These are phyloP conservation scores for Tolypocladium pustulatum DNA, from an alignment of 2,329 filamentous ascomycete genomes.

Conservation along the genomic window DNA sequence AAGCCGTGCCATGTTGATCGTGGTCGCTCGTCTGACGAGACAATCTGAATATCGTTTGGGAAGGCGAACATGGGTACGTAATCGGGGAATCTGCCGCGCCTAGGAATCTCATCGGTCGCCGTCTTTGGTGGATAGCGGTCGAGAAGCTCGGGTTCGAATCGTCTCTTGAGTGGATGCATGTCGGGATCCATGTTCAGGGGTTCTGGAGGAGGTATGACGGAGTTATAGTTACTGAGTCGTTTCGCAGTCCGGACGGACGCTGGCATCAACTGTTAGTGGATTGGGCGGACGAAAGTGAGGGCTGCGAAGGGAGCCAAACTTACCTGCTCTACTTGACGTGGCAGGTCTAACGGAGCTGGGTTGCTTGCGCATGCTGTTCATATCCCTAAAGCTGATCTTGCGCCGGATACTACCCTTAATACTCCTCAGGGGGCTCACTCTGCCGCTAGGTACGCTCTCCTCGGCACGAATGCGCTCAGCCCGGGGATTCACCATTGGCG, in stretches of 20 bases:
- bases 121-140: slow-evolving; percentile 85
- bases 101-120: slow-evolving; percentile 67
- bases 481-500: slow-evolving; percentile 66
- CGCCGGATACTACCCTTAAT: slow-evolving; percentile 80
- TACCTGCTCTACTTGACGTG: slow-evolving; percentile 37
- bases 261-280: slow-evolving; percentile 29
- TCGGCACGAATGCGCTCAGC: slow-evolving; percentile 74
- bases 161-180: slow-evolving; percentile 90
- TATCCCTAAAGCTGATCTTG: slow-evolving; percentile 85
- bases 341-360: slow-evolving; percentile 65
- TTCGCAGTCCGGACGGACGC: slow-evolving; percentile 67
- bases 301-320: slow-evolving; percentile 8
- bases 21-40: slow-evolving; percentile 87
- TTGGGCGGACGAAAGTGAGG: slow-evolving; percentile 2
- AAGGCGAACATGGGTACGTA: slow-evolving; percentile 99
- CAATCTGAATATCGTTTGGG: slow-evolving; percentile 93
- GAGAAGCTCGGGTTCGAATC: slow-evolving; percentile 91
- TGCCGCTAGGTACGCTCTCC: slow-evolving; percentile 44
- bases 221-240: slow-evolving; percentile 94
- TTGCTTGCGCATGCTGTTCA: slow-evolving; percentile 89
- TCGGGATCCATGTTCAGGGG: slow-evolving; percentile 80
- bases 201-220: slow-evolving; percentile 88
- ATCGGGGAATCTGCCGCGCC: slow-evolving; percentile 82
- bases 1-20: slow-evolving; percentile 99
- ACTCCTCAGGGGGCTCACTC: slow-evolving; percentile 45